These are phyloP conservation scores for Eucalyptus coolabah DNA, from an alignment of 345 rosid genomes.

Conservation along the genomic window DNA sequence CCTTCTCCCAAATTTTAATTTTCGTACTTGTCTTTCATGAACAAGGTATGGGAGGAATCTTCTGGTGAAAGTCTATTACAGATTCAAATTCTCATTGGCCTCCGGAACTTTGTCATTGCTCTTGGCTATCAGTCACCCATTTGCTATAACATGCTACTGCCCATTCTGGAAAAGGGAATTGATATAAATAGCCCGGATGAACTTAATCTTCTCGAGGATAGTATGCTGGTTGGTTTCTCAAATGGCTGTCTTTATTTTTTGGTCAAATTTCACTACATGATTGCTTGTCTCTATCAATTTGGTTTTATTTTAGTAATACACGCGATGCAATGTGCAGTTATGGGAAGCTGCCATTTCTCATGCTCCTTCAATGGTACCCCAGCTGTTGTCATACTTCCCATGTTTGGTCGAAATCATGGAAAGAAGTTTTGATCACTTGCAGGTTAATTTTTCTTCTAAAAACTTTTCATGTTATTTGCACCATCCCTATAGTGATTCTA, in stretches of 20 bases:
- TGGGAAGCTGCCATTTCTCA: conserved; percentile 92
- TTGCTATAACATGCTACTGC: conserved; percentile 67
- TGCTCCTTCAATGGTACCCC: conserved; percentile 91
- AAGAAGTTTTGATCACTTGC: conserved; percentile 87
- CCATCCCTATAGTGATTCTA: not conserved
- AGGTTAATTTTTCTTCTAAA: conserved; percentile 31
- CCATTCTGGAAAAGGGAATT: conserved; percentile 80
- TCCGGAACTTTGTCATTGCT: conserved; percentile 80
- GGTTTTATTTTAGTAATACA: not conserved
- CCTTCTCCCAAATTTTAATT: not conserved
- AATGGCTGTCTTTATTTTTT: not conserved
- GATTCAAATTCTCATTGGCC: conserved; percentile 94
- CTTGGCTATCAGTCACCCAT: conserved; percentile 83
- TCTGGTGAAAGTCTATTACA: conserved; percentile 93
- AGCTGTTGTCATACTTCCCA: conserved; percentile 64
- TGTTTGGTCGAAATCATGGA: conserved; percentile 72
- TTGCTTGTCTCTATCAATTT: not conserved
- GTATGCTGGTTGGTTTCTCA: conserved; percentile 58
- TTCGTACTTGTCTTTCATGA: not conserved
- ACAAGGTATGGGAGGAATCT: conserved; percentile 94
- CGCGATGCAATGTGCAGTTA: conserved; percentile 43
- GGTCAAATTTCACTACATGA: not conserved
- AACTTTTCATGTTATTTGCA: not conserved
- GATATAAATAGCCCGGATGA: conserved; percentile 84
- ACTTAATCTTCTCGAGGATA: conserved; percentile 90